These are phyloP conservation scores for Allodekkera sacchari DNA, from an alignment of 805 yeast genomes.

Conservation along the genomic window DNA sequence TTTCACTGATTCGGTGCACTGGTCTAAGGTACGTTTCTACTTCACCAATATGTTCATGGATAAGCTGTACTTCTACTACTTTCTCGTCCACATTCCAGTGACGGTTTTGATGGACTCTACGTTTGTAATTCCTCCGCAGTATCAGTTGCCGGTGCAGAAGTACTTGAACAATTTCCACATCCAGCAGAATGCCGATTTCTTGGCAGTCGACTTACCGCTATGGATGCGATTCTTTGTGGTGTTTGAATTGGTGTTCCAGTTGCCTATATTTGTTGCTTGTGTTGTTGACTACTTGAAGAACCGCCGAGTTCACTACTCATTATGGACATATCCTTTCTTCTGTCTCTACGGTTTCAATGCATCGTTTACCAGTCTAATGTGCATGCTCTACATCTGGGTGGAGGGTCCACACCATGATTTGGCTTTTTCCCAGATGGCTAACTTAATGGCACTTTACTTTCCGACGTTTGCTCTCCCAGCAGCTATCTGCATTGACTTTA, in stretches of 20 bases:
- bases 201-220: slow-evolving; percentile 37
- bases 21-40: too few relatives aligned
- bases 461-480: slow-evolving; percentile 71
- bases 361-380: slow-evolving; percentile 65
- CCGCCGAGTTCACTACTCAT: slow-evolving; percentile 12
- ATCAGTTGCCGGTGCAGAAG: slow-evolving; percentile 40
- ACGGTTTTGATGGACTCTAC: slow-evolving; percentile 70
- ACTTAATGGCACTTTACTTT: slow-evolving; percentile 45
- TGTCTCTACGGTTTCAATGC: slow-evolving; percentile 79
- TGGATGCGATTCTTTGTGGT: slow-evolving; percentile 73
- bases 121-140: slow-evolving; percentile 51
- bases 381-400: slow-evolving; percentile 43
- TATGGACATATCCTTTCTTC: slow-evolving; percentile 22
- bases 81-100: slow-evolving; percentile 62
- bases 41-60: slow-evolving; percentile 11
- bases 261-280: slow-evolving; percentile 64
- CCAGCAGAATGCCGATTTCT: slow-evolving; percentile 58
- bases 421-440: slow-evolving; percentile 26
- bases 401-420: slow-evolving; percentile 33
- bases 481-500: slow-evolving; percentile 42
- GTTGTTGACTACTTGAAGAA: slow-evolving; percentile 21
- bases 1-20: too few relatives aligned
- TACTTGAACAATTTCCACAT: slow-evolving; percentile 52
- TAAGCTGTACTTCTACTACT: slow-evolving; percentile 19
- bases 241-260: slow-evolving; percentile 66